phyloP scores from a whole-genome alignment of 805 yeast species.

The Teunomyces gatunensis region DNA sequence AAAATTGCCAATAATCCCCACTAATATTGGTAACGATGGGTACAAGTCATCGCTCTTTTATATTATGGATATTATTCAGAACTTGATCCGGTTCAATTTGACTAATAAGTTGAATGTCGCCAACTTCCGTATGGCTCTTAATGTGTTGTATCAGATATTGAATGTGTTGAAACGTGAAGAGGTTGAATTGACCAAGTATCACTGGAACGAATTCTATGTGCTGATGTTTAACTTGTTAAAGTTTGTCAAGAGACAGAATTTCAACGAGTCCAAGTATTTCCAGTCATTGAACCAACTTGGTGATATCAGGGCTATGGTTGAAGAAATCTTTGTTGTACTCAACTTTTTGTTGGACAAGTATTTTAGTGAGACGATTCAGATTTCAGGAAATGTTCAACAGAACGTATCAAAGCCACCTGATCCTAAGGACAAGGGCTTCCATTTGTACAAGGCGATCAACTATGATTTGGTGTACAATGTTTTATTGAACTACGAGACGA shows the following conservation, averaged over 20 bases:
- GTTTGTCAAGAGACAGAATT: slow-evolving; percentile 24
- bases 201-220: slow-evolving; percentile 35
- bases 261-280: slow-evolving; percentile 14
- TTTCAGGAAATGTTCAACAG: slow-evolving; percentile 9
- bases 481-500: slow-evolving; percentile 22
- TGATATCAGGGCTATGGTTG: slow-evolving; percentile 17
- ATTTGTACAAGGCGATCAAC: slow-evolving; percentile 22
- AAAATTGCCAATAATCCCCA: slow-evolving; percentile 32
- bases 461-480: slow-evolving; percentile 30
- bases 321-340: slow-evolving; percentile 23
- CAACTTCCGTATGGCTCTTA: slow-evolving; percentile 26
- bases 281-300: slow-evolving; percentile 8
- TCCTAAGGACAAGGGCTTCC: slow-evolving; percentile 18
- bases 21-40: slow-evolving; percentile 19
- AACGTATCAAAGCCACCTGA: neutral
- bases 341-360: slow-evolving; percentile 14
- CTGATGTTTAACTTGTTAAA: slow-evolving; percentile 28
- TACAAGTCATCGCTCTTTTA: slow-evolving; percentile 31
- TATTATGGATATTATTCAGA: slow-evolving; percentile 28
- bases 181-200: slow-evolving; percentile 21
- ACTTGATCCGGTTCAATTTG: slow-evolving; percentile 36
- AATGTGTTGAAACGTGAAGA: slow-evolving; percentile 15
- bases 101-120: slow-evolving; percentile 33
- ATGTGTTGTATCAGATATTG: slow-evolving; percentile 25
- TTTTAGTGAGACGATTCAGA: slow-evolving; percentile 18